Evolutionary conservation across 2,329 filamentous ascomycete genomes (phyloP), one percentile per base, ranked within the genome.

Genomic region (Colletotrichum sansevieriae): DNA sequence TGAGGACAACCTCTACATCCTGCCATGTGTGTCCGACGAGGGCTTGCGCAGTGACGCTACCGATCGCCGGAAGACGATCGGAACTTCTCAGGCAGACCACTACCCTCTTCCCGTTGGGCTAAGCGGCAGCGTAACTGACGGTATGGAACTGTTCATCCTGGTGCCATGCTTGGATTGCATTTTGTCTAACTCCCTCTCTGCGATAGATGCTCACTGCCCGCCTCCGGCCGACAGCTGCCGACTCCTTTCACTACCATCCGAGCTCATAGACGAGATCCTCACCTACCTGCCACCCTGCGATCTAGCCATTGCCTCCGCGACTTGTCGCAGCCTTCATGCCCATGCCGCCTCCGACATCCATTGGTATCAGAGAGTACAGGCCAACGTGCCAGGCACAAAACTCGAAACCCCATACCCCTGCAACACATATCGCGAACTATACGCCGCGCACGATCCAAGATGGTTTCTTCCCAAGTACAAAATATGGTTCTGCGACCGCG

Each of bases 391-490:
- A 0, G 80, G 86, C 39, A 75, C 83, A 62, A 71, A 73, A 12
- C 80, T 94, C 33, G 78, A 79, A 1, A 83, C 84, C 1, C 83
- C 90, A 0, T 84, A 83, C 7, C 90, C 91, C 7, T 90, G 86
- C 74, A 73, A 80, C 2, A 90, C 84, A 25, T 97, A 90, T 79
- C 88, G 88, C 65, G 85, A 91, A 29, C 86, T 97, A 2, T 97
- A 92, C 77, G 82, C 86, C 47, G 85, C 90, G 20, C 92, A 96
- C 76, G 87, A 96, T 71, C 91, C 91, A 0, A 89, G 91, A 74
- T 98, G 95, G 95, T 97, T 97, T 75, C 83, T 98, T 1, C 85
- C 92, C 0, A 89, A 87, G 59, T 84, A 92, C 76, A 95, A 92
- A 78, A 83, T 98, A 71, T 98, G 95, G 95, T 95, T 97, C 75